Evolutionary conservation across 805 yeast genomes (phyloP), one percentile per base, ranked within the genome.

Genomic region (Wickerhamiella vanderwaltii): DNA sequence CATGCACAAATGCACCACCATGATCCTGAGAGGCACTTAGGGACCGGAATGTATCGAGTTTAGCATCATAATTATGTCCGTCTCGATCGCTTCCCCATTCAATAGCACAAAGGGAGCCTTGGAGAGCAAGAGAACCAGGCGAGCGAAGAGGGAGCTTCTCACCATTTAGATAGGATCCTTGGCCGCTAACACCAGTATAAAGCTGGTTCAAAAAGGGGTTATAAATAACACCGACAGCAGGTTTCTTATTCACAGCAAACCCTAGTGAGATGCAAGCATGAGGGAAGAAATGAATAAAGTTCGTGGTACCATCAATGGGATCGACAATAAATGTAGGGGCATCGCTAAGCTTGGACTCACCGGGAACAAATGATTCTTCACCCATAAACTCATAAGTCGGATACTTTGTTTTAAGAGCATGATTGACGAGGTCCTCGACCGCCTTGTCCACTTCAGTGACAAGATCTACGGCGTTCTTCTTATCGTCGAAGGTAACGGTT

Each of bases 301-400:
- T 72, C 4, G 79, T 74, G 1, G 82, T 76, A 9, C 81, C 81
- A 49, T 75, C 79, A 53, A 73, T 71, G 31, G 79, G 79, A 51
- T 75, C 81, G 15, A 76, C 77, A 42, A 76, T 68, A 51, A 76
- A 76, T 1, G 80, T 75, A 16, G 81, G 81, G 3, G 61, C 70
- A 30, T 65, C 65, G 1, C 69, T 60, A 12, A 76, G 59, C 35
- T 53, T 54, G 3, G 76, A 63, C 23, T 56, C 60, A 1, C 77
- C 79, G 3, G 67, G 66, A 9, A 68, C 60, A 46, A 64, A 75
- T 17, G 74, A 64, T 54, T 76, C 82, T 52, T 76, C 82, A 22
- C 81, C 82, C 53, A 76, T 63, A 55, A 75, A 76, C 47, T 62
- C 60, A 52, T 55, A 76, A 16, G 59, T 54, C 9, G 80, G 79